A percentile compares a stretch with the other conserved stretches of the same genome.
These are phyloP conservation scores for Seminavis robusta DNA, from an alignment of 108 stramenopile species.

Conservation along the genomic window DNA sequence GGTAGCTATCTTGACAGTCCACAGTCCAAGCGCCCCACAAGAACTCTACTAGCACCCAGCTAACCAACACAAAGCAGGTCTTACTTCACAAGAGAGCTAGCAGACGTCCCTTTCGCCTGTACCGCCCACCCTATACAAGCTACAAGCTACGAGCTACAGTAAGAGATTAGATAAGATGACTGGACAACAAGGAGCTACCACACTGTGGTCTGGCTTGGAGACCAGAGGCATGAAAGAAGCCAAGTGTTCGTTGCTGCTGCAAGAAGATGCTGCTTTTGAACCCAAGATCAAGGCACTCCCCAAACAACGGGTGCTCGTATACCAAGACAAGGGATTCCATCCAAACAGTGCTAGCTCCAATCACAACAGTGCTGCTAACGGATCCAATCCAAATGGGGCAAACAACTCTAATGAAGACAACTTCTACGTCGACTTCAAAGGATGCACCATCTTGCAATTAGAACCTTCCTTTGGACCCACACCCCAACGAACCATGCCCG, in stretches of 20 bases:
- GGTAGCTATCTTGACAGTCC: no score
- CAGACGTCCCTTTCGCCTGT: no score
- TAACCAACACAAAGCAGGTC: no score
- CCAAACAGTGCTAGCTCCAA: slow-evolving; percentile 15
- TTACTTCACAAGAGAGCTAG: no score
- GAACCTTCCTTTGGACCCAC: slow-evolving; percentile 27
- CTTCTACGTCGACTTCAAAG: slow-evolving; percentile 44
- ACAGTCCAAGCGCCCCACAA: no score
- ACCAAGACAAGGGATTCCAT: slow-evolving; percentile 50
- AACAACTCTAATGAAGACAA: slow-evolving; percentile 13
- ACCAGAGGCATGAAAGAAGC: slow-evolving; percentile 52
- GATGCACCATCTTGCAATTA: slow-evolving; percentile 53
- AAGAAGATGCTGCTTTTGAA: slow-evolving; percentile 40
- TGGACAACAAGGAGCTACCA: no score
- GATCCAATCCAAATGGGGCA: no score
- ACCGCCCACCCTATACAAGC: no score
- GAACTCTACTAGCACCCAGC: no score
- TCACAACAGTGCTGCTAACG: slow-evolving; percentile 3
- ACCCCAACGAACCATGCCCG: slow-evolving; percentile 42
- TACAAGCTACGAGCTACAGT: no score
- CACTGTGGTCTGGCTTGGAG: slow-evolving; percentile 58
- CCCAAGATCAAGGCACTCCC: slow-evolving; percentile 41
- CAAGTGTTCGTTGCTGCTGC: slow-evolving; percentile 41
- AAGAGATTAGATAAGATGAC: no score
- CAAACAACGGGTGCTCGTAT: slow-evolving; percentile 46